Base-by-base conservation (phyloP, 2,329 filamentous ascomycete genomes). In the Clonostachys sp. region DNA sequence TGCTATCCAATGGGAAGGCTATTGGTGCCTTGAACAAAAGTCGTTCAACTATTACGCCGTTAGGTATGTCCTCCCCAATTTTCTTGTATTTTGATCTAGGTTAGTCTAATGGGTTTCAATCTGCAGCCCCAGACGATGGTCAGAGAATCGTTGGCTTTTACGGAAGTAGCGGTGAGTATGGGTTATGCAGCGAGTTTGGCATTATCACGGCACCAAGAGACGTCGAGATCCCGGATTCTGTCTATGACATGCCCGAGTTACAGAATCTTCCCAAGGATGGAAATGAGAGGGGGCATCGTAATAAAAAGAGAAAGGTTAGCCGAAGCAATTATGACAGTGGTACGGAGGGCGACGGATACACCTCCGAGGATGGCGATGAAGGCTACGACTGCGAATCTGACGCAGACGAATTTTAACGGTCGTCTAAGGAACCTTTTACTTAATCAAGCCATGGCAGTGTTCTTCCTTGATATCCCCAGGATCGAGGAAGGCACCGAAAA, bases 61-160 rank as follows among this genome's bases (percentile, higher is more conserved):
- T 6, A 33, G 48, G 13, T 39, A 51, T 40, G 46, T 48, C 7
- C 43, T 38, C 6, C 42, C 3, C 7, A 16, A 10, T 24, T 30
- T 20, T 3, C 14, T 42, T 24, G 30, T 14, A 10, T 16, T 14
- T 24, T 16, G 24, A 20, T 17, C 7, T 16, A 24, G 41, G 7
- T 17, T 42, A 42, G 14, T 17, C 47, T 46, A 46, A 48, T 50
- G 35, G 55, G 14, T 46, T 53, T 30, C 9, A 30, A 30, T 30
- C 24, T 39, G 52, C 65, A 53, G 61, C 62, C 45, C 61, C 67
- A 2, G 57, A 50, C 2, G 40, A 49, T 0, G 58, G 62, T 24
- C 66, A 76, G 45, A 60, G 61, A 12, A 68, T 77, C 41, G 60
- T 77, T 9, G 73, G 73, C 0, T 76, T 77, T 51, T 74, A 61